Evolutionary conservation across 495 filamentous ascomycete species (phyloP).

Genomic region (Aspergillus indologenus): DNA sequence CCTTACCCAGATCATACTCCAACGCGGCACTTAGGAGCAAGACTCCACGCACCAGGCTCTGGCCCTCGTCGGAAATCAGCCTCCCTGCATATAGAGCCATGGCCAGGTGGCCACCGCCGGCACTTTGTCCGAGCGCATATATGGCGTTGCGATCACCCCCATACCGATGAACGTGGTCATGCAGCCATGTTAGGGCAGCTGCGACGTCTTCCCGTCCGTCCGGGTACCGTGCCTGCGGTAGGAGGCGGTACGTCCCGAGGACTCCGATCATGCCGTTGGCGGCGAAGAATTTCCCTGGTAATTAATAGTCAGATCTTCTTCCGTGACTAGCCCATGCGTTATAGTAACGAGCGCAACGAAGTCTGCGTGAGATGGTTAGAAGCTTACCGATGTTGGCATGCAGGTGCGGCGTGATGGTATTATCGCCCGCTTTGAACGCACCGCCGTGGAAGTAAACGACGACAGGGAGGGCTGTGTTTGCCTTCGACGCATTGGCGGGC

Average conservation of each 20-base stretch:
- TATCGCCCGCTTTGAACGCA: constrained; percentile 5
- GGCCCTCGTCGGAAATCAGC: not conserved
- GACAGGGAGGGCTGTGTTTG: not conserved
- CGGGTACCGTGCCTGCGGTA: constrained; percentile 1
- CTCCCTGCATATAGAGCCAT: constrained; percentile 5
- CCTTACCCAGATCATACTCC: constrained; percentile 6
- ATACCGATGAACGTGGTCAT: not conserved
- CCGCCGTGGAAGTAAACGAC: constrained; percentile 12
- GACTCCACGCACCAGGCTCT: not conserved
- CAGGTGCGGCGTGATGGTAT: constrained; percentile 8
- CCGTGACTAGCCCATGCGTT: too few species aligned
- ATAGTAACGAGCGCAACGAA: too few species aligned
- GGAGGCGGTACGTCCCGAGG: constrained; percentile 8
- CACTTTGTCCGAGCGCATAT: constrained; percentile 9
- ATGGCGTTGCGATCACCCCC: not conserved
- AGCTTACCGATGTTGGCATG: constrained; percentile 9
- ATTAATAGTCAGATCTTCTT: not conserved
- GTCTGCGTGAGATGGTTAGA: too few species aligned
- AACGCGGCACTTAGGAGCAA: constrained; percentile 7
- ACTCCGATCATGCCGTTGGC: not conserved
- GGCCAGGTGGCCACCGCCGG: constrained; percentile 5
- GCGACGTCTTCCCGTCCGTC: constrained; percentile 4
- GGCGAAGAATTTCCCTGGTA: constrained; percentile 8
- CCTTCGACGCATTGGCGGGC: not conserved
- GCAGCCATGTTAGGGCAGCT: constrained; percentile 3